A percentile compares a stretch with the other conserved stretches of the same genome.
Conservation (phyloP, 108 stramenopile species). For the Skeletonema menzelii region DNA sequence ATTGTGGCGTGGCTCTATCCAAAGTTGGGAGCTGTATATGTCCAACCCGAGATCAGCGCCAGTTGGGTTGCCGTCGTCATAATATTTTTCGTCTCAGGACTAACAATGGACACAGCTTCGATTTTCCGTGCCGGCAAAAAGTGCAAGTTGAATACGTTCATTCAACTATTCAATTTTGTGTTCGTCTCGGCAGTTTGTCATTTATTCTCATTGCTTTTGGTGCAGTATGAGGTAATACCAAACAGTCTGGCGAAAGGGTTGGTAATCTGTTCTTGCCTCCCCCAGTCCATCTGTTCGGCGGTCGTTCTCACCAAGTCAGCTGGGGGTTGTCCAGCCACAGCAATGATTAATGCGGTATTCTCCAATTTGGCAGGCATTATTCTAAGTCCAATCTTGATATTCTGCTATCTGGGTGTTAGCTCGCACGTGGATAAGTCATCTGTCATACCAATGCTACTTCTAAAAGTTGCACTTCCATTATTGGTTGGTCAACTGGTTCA, state of each 20-base stretch:
- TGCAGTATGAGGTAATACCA: not conserved
- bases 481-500: slow-evolving; percentile 60
- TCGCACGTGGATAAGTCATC: slow-evolving; percentile 44
- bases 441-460: slow-evolving; percentile 53
- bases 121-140: slow-evolving; percentile 8
- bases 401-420: slow-evolving; percentile 58
- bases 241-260: slow-evolving; percentile 16
- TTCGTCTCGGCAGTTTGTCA: not conserved
- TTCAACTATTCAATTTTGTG: not conserved
- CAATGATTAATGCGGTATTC: slow-evolving; percentile 44
- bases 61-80: slow-evolving; percentile 11
- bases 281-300: slow-evolving; percentile 31
- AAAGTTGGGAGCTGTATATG: slow-evolving; percentile 25
- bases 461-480: slow-evolving; percentile 63
- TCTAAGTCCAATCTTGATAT: slow-evolving; percentile 59
- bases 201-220: not conserved
- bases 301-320: slow-evolving; percentile 28
- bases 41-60: slow-evolving; percentile 15
- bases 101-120: slow-evolving; percentile 10
- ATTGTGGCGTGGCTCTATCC: slow-evolving; percentile 19
- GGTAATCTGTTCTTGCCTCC: slow-evolving; percentile 16
- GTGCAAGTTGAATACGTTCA: not conserved
- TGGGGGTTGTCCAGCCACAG: slow-evolving; percentile 15
- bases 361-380: slow-evolving; percentile 75
- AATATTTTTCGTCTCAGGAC: slow-evolving; percentile 16